Evolutionary conservation across 139 green algal genomes (phyloP).

Genomic region (Volvox reticuliferus): DNA sequence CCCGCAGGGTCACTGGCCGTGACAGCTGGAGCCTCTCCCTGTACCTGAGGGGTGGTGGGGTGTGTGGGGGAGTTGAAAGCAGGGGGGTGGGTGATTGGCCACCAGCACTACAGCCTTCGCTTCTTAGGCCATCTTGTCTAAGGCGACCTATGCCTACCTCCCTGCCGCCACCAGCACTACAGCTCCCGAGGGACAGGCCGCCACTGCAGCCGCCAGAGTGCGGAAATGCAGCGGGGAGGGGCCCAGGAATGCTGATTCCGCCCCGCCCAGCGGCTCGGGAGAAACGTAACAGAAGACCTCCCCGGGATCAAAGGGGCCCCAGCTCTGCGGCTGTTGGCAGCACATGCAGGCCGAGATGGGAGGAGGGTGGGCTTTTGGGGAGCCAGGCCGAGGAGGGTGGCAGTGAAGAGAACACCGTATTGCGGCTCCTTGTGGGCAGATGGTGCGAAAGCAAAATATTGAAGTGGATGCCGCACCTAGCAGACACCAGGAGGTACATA

Average conservation of each 20-base stretch:
- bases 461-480: too few species aligned
- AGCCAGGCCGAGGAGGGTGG: too few species aligned
- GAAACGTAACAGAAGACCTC: neutral
- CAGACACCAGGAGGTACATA: too few species aligned
- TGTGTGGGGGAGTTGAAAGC: neutral
- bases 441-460: too few species aligned
- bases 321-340: neutral
- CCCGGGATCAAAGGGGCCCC: neutral
- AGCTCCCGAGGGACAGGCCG: neutral
- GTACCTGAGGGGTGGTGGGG: constrained; percentile 27
- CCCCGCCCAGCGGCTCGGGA: neutral
- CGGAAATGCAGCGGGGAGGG: neutral
- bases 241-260: neutral
- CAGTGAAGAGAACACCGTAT: too few species aligned
- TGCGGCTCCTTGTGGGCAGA: too few species aligned
- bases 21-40: constrained; percentile 31
- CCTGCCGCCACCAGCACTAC: constrained; percentile 25
- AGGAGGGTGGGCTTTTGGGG: too few species aligned
- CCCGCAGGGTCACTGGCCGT: neutral
- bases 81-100: neutral
- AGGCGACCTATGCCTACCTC: neutral
- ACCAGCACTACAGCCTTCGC: neutral
- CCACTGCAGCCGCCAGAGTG: constrained; percentile 20
- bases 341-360: too few species aligned
- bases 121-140: neutral